Base-by-base conservation (phyloP, 1,139 yeast species). In the Candida sp. region DNA sequence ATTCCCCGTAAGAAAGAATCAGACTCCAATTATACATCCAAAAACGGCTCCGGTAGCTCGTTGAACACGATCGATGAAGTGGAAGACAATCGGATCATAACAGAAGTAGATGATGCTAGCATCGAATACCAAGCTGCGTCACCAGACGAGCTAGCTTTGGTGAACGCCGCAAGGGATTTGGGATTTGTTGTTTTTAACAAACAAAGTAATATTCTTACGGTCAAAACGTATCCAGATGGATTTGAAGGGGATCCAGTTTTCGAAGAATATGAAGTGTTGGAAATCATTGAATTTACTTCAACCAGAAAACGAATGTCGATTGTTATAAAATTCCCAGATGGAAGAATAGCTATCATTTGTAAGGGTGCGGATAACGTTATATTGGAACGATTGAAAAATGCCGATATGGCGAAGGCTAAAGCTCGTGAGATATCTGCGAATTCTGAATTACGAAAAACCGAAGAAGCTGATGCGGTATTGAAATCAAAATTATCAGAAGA, bases 341-440 rank as follows among this genome's bases (percentile, higher is more conserved):
- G 81, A n/a, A 75, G 87, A 48, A 75, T 90, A 21, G 81, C 93
- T 43, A 60, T 93, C 45, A 70, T 95, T 39, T 88, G 97, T 66
- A 95, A 95, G 65, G 99, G 98, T 43, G 99, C 99, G 0, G 99
- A 95, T 61, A 89, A 89, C 56, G 76, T 93, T n/a, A 87, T 95
- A 42, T 62, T 91, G 48, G 97, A 91, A 45, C 77, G 87, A 45
- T 67, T 91, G 47, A 75, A 73, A 43, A 74, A 85, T 49, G 52
- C 73, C 1, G 78, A 75, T 2, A 46, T 85, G 45, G 97, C 96
- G 0, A 63, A 68, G 35, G 60, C 66, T 19, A 89, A 86, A 56
- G 79, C 86, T 30, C 70, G 65, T 21, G 91, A 88, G 45, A 75
- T 90, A 9, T 66, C 82, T n/a, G 63, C 71, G 22, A 77, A 73